Evolutionary conservation across 371 early-diverging fungal genomes (phyloP), one percentile per base, ranked within the genome.

Genomic region (Mortierella sp.): DNA sequence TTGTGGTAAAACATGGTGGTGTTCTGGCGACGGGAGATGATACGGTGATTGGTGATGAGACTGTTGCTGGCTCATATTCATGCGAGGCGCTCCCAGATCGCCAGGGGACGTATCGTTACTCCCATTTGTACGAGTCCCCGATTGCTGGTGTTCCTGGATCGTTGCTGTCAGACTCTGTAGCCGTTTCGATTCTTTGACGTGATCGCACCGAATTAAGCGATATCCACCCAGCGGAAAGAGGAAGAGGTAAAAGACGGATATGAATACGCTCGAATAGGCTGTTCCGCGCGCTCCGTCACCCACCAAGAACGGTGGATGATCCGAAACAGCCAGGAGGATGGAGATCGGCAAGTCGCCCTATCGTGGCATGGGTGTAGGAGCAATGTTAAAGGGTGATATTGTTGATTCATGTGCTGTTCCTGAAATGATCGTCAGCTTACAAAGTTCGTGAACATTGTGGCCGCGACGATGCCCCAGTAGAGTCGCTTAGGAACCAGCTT

Each of bases 331-430:
- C 47, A 74, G 42, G 23, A 82, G 70, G 42, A 82, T 72, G 0
- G 82, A 80, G 38, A 82, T 67, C 3, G 82, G 80, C 28, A 82
- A 28, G 48, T 82, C 82, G 5, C 82, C 82, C 81, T 74, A 24
- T 24, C 18, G n/a, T 57, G 1, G 7, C 2, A 24, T 18, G 13
- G 2, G 13, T 19, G 16, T 19, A 47, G 14, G 4, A 6, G 3
- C 24, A 26, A 47, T 19, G 16, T n/a, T n/a, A n/a, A n/a, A n/a
- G n/a, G n/a, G n/a, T n/a, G n/a, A n/a, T n/a, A n/a, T n/a, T n/a
- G n/a, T n/a, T n/a, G n/a, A n/a, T n/a, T 24, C 24, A 23, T 47
- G 3, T 5, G 13, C 26, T 5, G 26, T 47, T 45, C 23, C n/a
- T 18, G 27, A 24, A 34, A 52, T 13, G 28, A 46, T 2, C 26